Percentiles rank a stretch among this genome's conserved stretches.
phyloP scores from a whole-genome alignment of 108 stramenopile genomes.

The Cyclotella kingstonii region DNA sequence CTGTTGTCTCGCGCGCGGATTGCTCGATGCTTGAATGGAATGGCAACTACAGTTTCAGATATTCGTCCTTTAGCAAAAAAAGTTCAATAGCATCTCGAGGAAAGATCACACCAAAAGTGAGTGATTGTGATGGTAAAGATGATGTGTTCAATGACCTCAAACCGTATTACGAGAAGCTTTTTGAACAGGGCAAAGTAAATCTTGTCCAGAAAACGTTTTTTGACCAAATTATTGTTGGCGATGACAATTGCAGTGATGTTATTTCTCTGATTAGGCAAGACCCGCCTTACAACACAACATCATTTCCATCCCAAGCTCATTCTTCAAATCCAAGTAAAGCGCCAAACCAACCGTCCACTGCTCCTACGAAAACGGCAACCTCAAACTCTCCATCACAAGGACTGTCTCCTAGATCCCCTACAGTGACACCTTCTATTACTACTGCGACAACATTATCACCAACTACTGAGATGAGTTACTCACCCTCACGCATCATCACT shows the following conservation, averaged over 20 bases:
- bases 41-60: background rate
- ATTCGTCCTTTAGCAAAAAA: background rate
- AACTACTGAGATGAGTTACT: too few relatives aligned
- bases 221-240: background rate
- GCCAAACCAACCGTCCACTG: too few relatives aligned
- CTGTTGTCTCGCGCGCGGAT: background rate
- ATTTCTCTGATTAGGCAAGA: background rate
- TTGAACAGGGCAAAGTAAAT: conserved; percentile 1
- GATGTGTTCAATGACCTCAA: background rate
- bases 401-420: too few relatives aligned
- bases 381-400: too few relatives aligned
- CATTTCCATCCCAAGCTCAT: too few relatives aligned
- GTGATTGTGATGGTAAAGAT: conserved; percentile 2
- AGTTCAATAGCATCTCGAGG: background rate
- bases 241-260: background rate
- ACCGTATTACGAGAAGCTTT: conserved; percentile 2
- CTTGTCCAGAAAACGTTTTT: background rate
- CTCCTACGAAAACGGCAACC: too few relatives aligned
- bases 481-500: too few relatives aligned
- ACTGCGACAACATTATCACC: too few relatives aligned
- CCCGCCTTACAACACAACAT: too few relatives aligned
- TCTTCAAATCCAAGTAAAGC: too few relatives aligned
- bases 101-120: background rate
- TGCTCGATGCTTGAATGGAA: conserved; percentile 3
- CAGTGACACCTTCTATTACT: too few relatives aligned